Evolutionary conservation across 768 basidiomycete genomes (phyloP).

Genomic region (Termitomyces sp.): DNA sequence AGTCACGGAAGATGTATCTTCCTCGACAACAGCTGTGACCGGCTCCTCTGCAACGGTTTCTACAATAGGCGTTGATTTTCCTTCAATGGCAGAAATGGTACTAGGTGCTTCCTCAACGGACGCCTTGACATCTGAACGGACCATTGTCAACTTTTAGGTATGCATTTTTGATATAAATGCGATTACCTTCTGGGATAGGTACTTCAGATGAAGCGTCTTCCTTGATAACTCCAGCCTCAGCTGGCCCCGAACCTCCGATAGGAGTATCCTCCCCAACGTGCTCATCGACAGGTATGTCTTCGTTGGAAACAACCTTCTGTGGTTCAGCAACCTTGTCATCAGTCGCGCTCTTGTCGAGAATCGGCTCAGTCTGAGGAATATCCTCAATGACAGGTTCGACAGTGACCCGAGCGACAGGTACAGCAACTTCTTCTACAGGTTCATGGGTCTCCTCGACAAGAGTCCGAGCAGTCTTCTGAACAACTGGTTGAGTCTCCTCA

Average conservation of each 20-base stretch:
- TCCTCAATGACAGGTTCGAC: conserved; percentile 6
- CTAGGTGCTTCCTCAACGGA: neutral
- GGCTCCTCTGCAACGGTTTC: neutral
- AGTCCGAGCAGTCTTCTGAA: neutral
- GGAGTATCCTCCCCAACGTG: neutral
- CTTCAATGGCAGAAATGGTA: neutral
- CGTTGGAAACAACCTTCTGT: neutral
- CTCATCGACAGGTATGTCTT: neutral
- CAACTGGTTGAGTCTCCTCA: neutral
- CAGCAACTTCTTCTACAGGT: neutral
- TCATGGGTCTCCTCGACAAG: neutral
- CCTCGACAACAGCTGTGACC: neutral
- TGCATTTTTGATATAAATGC: neutral
- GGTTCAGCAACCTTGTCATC: neutral
- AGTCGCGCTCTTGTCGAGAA: neutral
- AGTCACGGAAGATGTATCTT: neutral
- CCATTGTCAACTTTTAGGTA: neutral
- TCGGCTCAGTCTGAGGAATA: neutral
- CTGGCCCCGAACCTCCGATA: neutral
- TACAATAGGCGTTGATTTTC: neutral
- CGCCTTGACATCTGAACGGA: neutral
- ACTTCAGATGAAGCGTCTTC: neutral
- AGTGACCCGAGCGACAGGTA: conserved; percentile 7
- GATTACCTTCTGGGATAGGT: neutral
- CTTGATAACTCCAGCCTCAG: neutral